A percentile compares a stretch with the other conserved stretches of the same genome.
These are phyloP conservation scores for Phytopythium oedochilum DNA, from an alignment of 352 stramenopile species.

Conservation along the genomic window DNA sequence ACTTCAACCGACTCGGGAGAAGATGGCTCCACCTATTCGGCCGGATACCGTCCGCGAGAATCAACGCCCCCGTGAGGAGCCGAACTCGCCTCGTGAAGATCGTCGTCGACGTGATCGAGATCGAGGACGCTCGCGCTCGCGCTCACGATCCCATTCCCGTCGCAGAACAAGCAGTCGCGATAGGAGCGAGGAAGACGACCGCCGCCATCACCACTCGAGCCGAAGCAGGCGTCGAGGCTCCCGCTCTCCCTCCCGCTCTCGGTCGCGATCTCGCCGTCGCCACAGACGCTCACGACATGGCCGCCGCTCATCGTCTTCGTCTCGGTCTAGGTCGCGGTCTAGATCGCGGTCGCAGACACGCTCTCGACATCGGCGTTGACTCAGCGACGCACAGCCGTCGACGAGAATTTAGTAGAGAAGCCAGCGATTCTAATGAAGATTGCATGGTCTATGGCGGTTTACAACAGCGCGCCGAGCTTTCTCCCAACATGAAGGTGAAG, in stretches of 20 bases:
- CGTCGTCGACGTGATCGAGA: background rate
- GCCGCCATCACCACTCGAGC: slow-evolving; percentile 8
- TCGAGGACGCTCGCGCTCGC: background rate
- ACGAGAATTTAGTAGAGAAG: too few relatives aligned
- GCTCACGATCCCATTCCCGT: slow-evolving; percentile 7
- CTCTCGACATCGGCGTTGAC: slow-evolving; percentile 6
- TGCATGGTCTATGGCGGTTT: slow-evolving; percentile 8
- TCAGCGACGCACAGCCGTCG: too few relatives aligned
- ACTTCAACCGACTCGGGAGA: background rate
- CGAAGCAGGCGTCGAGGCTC: slow-evolving; percentile 20
- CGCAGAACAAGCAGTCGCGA: slow-evolving; percentile 15
- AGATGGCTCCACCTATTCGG: background rate
- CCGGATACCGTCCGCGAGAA: background rate
- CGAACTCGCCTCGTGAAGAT: background rate
- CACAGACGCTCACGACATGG: slow-evolving; percentile 1
- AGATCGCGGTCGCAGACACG: slow-evolving; percentile 26
- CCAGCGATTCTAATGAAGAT: background rate
- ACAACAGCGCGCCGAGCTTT: background rate
- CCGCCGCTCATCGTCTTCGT: slow-evolving; percentile 15
- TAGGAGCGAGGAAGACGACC: slow-evolving; percentile 12
- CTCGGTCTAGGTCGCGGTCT: too few relatives aligned
- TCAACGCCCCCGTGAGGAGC: background rate
- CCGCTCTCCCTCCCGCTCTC: slow-evolving; percentile 17
- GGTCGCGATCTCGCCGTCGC: slow-evolving; percentile 21
- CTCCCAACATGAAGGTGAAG: slow-evolving; percentile 3